phyloP scores from a whole-genome alignment of 2,329 filamentous ascomycete genomes.

The Ophiostoma himal-ulmi region DNA sequence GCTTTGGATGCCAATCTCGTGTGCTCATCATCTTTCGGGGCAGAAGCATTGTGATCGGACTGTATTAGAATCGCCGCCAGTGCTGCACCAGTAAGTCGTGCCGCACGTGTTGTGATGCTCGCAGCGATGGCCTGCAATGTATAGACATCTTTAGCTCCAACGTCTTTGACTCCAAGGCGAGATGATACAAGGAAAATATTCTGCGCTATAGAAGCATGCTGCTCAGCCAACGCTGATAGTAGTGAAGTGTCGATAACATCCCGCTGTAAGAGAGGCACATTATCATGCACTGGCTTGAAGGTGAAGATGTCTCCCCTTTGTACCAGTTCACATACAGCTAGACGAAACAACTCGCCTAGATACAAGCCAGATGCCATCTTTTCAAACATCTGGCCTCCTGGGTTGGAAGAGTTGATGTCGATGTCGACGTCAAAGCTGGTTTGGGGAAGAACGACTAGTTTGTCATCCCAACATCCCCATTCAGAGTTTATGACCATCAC shows the following conservation, averaged over 20 bases:
- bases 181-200: not conserved
- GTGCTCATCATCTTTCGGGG: not conserved
- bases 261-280: not conserved
- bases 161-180: not conserved
- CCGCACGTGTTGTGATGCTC: conserved; percentile 81
- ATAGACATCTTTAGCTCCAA: conserved; percentile 55
- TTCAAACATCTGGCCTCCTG: conserved; percentile 95
- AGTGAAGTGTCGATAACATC: not conserved
- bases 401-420: conserved; percentile 76
- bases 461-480: conserved; percentile 97
- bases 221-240: not conserved
- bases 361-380: conserved; percentile 99
- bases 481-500: conserved; percentile 97
- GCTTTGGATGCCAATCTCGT: not conserved
- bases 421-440: conserved; percentile 76
- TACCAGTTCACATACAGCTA: conserved; percentile 58
- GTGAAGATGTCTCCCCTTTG: not conserved
- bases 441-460: conserved; percentile 74
- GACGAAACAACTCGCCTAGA: conserved; percentile 82
- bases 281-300: not conserved
- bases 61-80: conserved; percentile 77
- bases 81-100: conserved; percentile 80
- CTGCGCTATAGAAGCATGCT: not conserved
- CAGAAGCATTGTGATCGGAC: conserved; percentile 46
- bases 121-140: conserved; percentile 75